phyloP scores from a whole-genome alignment of 208 protist species.

The Naegleria fowleri region DNA sequence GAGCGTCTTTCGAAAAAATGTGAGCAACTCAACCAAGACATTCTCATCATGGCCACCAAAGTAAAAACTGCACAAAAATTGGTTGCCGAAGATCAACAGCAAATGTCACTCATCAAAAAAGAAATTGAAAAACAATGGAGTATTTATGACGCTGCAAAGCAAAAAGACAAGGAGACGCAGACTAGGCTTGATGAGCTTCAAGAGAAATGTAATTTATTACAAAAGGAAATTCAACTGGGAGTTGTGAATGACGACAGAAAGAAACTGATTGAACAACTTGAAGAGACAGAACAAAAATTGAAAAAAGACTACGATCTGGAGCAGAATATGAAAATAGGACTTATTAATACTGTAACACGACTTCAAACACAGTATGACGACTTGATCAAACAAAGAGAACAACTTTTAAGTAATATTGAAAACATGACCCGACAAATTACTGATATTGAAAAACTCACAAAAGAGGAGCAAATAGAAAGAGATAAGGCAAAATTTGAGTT shows the following conservation, averaged over 20 bases:
- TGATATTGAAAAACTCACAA: not conserved
- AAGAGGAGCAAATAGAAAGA: not conserved
- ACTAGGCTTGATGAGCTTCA: not conserved
- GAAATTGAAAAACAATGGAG: slow-evolving; percentile 4
- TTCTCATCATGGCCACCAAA: not conserved
- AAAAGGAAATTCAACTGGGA: not conserved
- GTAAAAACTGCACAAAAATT: not conserved
- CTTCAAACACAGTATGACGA: not conserved
- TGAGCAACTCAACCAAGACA: not conserved
- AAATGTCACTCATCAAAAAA: not conserved
- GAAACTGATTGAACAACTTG: not conserved
- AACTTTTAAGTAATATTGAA: not conserved
- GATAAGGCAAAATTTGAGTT: not conserved
- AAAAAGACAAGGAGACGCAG: not conserved
- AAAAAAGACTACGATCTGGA: not conserved
- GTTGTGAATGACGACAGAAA: not conserved
- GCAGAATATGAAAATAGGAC: not conserved
- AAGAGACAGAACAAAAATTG: not conserved
- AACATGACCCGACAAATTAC: not conserved
- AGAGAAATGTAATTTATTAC: not conserved
- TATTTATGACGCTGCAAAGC: not conserved
- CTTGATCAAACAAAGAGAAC: not conserved
- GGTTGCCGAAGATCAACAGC: not conserved
- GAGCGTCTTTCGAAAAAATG: not conserved
- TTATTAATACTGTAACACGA: not conserved